Percentiles rank a stretch among this genome's conserved stretches.
These are phyloP conservation scores for Pholiota conissans DNA, from an alignment of 768 basidiomycete species.

Conservation along the genomic window DNA sequence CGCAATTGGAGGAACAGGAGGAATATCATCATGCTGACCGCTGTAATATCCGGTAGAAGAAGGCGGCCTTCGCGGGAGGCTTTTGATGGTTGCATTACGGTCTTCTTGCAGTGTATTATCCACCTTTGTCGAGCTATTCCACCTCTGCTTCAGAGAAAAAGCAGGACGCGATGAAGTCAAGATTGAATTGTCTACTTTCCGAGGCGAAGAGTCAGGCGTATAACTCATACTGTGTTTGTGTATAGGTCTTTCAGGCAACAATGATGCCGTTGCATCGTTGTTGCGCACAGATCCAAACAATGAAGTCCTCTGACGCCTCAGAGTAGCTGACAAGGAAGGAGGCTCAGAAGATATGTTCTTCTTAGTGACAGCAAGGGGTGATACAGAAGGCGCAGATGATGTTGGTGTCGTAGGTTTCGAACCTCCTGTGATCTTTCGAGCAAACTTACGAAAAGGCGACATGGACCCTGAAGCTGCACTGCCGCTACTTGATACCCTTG, in stretches of 20 bases:
- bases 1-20: conserved; percentile 46
- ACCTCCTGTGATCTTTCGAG: conserved; percentile 62
- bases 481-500: conserved; percentile 44
- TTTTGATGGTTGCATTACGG: conserved; percentile 42
- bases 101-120: conserved; percentile 42
- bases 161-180: conserved; percentile 35
- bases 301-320: conserved; percentile 64
- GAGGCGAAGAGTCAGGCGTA: conserved; percentile 69
- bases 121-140: conserved; percentile 86
- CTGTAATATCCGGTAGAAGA: conserved; percentile 45
- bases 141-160: conserved; percentile 46
- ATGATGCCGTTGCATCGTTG: conserved; percentile 41
- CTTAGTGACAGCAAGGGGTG: conserved; percentile 50
- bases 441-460: conserved; percentile 79
- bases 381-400: conserved; percentile 28
- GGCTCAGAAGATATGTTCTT: conserved; percentile 58
- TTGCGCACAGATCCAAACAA: conserved; percentile 53
- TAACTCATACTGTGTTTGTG: conserved; percentile 74
- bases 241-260: conserved; percentile 55
- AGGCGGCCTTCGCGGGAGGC: conserved; percentile 50
- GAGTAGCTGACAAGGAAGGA: conserved; percentile 24
- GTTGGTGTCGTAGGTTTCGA: conserved; percentile 33
- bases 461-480: conserved; percentile 70
- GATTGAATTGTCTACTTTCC: conserved; percentile 24
- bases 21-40: conserved; percentile 31